Percentiles rank a stretch among this genome's conserved stretches.
These are phyloP conservation scores for Lodderomyces parapsilosis DNA, from an alignment of 1,139 yeast species.

Conservation along the genomic window DNA sequence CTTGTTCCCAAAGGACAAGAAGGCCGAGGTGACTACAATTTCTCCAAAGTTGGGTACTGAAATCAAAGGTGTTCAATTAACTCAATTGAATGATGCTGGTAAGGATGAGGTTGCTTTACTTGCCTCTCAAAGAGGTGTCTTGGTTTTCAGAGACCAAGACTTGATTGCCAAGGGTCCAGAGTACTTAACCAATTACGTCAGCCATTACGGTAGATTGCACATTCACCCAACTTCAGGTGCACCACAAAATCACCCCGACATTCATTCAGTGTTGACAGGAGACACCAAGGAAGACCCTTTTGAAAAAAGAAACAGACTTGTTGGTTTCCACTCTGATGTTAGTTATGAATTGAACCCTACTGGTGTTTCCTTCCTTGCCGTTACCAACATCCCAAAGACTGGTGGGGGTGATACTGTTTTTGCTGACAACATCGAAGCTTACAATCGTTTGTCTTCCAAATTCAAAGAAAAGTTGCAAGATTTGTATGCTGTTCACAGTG, in stretches of 20 bases:
- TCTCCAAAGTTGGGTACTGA: slow-evolving; percentile 72
- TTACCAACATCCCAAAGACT: slow-evolving; percentile 58
- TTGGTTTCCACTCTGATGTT: slow-evolving; percentile 67
- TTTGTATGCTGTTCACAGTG: slow-evolving; percentile 64
- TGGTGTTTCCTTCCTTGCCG: slow-evolving; percentile 59
- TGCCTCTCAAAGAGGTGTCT: slow-evolving; percentile 67
- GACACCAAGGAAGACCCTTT: slow-evolving; percentile 33
- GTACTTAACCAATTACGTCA: slow-evolving; percentile 53
- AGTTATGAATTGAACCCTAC: slow-evolving; percentile 74
- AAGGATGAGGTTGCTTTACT: slow-evolving; percentile 65
- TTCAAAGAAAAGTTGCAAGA: slow-evolving; percentile 56
- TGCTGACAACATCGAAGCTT: slow-evolving; percentile 64
- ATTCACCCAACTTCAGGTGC: slow-evolving; percentile 75
- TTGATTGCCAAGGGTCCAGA: slow-evolving; percentile 57
- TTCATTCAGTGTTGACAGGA: slow-evolving; percentile 61
- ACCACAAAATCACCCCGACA: slow-evolving; percentile 56
- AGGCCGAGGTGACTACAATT: slow-evolving; percentile 32
- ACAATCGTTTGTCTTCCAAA: slow-evolving; percentile 63
- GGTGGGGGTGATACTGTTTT: slow-evolving; percentile 84
- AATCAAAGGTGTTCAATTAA: slow-evolving; percentile 57
- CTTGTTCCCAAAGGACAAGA: slow-evolving; percentile 42
- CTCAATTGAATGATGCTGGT: slow-evolving; percentile 49
- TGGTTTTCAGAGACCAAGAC: slow-evolving; percentile 66
- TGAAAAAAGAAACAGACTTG: slow-evolving; percentile 30
- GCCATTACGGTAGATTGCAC: slow-evolving; percentile 67